Base-by-base conservation (phyloP, 306 rosid genomes). In the Trifolium fragiferum region DNA sequence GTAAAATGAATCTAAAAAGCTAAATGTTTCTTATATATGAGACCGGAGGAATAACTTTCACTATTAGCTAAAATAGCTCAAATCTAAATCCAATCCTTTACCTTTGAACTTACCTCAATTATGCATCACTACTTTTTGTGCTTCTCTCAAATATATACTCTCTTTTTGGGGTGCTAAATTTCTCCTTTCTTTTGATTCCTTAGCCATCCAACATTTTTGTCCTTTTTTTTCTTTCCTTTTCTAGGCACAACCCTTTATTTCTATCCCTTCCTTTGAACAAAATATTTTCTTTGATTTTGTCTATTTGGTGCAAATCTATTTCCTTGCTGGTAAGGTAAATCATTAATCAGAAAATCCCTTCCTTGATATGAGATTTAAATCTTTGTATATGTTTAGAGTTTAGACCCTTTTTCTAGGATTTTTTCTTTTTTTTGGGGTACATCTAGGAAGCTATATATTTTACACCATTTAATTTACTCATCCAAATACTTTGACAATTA, bases 61-160 rank as follows among this genome's bases (percentile, higher is more conserved):
- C 68, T 81, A 61, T 53, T 53, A 3, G 70, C 70, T 44, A 63
- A 70, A 11, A 66, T 51, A 10, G 21, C 65, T 76, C 74, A 70
- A 76, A 44, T 61, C 65, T 66, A 49, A 66, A 13, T 66, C 64
- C 46, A 59, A 20, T 43, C 15, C 75, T 19, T 61, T 54, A 47
- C 43, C 66, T 58, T 74, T 78, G 53, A 76, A 66, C 75, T 63
- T 58, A 35, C 72, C 82, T 77, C 82, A 63, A 53, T 77, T 60
- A 73, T 82, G 5, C 32, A 60, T 10, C 46, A 49, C 54, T 19
- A n/a, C 43, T 64, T 57, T 37, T 37, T 37, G 10, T 37, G 40
- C 8, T 37, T 37, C 40, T 37, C 10, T 37, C 10, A 37, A 37
- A 10, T 37, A 37, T 37, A 37, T 37, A 37, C 40, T 37, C 40